Evolutionary conservation across 2,329 filamentous ascomycete species (phyloP).

Genomic region (Aspergillus sp.): DNA sequence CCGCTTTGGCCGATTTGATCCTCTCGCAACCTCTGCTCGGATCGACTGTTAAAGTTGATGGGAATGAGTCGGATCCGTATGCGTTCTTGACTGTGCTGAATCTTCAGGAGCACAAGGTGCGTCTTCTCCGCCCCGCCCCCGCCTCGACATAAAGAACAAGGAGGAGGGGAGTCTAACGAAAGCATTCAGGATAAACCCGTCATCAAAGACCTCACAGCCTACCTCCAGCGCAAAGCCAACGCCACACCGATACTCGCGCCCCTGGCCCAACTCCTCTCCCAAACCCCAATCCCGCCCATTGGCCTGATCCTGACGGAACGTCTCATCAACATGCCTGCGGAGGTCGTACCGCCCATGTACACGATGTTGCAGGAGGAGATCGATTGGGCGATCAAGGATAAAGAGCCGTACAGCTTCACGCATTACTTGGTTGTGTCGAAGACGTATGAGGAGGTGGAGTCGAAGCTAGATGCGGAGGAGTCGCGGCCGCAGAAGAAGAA

Average conservation of each 20-base stretch:
- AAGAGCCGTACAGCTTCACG: slow-evolving; percentile 88
- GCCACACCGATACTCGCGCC: slow-evolving; percentile 58
- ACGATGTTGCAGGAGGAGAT: slow-evolving; percentile 92
- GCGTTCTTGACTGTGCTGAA: slow-evolving; percentile 90
- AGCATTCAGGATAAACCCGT: slow-evolving; percentile 63
- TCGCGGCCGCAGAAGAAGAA: slow-evolving; percentile 67
- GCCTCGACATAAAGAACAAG: not conserved
- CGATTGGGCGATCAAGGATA: slow-evolving; percentile 80
- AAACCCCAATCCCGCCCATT: slow-evolving; percentile 60
- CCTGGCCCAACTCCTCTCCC: slow-evolving; percentile 60
- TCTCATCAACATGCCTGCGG: slow-evolving; percentile 93
- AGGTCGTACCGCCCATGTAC: slow-evolving; percentile 92
- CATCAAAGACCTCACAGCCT: slow-evolving; percentile 69
- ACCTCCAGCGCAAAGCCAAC: slow-evolving; percentile 62
- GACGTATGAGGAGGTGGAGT: slow-evolving; percentile 86
- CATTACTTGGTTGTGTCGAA: slow-evolving; percentile 92
- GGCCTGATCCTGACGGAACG: slow-evolving; percentile 89
- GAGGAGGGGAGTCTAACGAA: not conserved
- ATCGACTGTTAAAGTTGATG: slow-evolving; percentile 96
- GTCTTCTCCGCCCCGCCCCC: not conserved
- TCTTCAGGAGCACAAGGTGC: slow-evolving; percentile 68
- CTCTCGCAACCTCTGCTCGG: slow-evolving; percentile 84
- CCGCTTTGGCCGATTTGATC: slow-evolving; percentile 80
- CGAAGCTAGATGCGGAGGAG: slow-evolving; percentile 70
- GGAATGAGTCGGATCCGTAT: slow-evolving; percentile 88